Conservation (phyloP, 352 stramenopile genomes). For the Stephanocyclus meneghinianus region DNA sequence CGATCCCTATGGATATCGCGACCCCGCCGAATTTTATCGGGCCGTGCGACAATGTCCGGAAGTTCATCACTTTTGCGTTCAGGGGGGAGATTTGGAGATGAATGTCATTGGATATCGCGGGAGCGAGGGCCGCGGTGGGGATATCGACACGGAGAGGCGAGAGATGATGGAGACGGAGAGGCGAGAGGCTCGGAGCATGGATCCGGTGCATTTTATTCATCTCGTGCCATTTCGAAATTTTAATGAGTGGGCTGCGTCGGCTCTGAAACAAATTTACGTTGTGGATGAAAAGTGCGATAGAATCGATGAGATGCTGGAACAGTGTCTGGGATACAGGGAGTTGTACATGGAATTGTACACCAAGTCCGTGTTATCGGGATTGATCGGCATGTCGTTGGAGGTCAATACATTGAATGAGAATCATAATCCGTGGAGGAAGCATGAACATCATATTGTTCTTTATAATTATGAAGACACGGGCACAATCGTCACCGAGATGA, state of each 20-base stretch:
- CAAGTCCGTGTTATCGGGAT: constrained; percentile 31
- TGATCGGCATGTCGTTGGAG: constrained; percentile 24
- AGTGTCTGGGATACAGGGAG: constrained; percentile 42
- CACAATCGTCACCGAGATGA: constrained; percentile 24
- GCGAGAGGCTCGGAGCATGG: not conserved
- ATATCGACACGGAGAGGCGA: not conserved
- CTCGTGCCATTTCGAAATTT: constrained; percentile 42
- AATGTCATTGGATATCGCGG: constrained; percentile 14
- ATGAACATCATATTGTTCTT: constrained; percentile 40
- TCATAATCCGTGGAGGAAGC: constrained; percentile 11
- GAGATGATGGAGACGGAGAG: not conserved
- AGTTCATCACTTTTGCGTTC: constrained; percentile 44
- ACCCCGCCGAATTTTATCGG: constrained; percentile 27
- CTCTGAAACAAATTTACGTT: constrained; percentile 39
- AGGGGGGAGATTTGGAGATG: constrained; percentile 35
- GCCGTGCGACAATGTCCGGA: constrained; percentile 13
- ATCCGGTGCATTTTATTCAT: constrained; percentile 34
- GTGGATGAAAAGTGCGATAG: constrained; percentile 30
- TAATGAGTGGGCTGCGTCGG: constrained; percentile 39
- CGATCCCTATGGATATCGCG: constrained; percentile 36
- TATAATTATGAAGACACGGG: constrained; percentile 37
- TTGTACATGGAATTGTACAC: constrained; percentile 44
- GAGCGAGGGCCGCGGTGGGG: not conserved
- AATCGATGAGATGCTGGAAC: constrained; percentile 31
- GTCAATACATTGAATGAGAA: not conserved